Percentiles rank a stretch among this genome's conserved stretches.
phyloP scores from a whole-genome alignment of 1,284 basidiomycete species.

The Cryptococcus sp. region DNA sequence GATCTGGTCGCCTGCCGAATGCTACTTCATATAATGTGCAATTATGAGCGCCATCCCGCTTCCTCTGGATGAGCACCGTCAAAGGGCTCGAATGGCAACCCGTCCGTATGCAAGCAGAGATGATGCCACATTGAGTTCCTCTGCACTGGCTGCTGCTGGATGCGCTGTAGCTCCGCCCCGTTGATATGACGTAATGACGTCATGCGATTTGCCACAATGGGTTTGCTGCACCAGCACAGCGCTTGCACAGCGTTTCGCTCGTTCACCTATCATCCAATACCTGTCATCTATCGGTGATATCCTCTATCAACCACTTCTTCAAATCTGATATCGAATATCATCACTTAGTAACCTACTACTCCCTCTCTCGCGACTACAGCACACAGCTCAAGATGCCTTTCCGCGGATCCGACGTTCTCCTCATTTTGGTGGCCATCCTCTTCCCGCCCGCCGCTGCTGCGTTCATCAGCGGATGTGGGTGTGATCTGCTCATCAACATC shows the following conservation, averaged over 20 bases:
- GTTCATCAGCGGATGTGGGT: constrained; percentile 74
- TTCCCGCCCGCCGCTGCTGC: constrained; percentile 62
- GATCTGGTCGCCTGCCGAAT: not conserved
- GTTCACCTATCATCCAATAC: not conserved
- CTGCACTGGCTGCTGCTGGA: no score
- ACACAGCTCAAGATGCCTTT: constrained; percentile 37
- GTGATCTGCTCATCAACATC: constrained; percentile 79
- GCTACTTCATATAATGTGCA: no score
- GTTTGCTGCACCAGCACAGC: no score
- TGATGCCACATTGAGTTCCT: no score
- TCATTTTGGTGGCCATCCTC: constrained; percentile 62
- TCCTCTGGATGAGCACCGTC: no score
- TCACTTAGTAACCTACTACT: not conserved
- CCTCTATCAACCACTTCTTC: not conserved
- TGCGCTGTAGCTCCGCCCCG: no score
- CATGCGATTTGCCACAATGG: no score
- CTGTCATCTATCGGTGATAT: not conserved
- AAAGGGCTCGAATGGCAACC: no score
- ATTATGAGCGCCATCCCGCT: no score
- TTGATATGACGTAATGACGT: no score
- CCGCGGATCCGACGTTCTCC: constrained; percentile 49
- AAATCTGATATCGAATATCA: not conserved
- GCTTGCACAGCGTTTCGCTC: no score
- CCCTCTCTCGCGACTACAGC: not conserved
- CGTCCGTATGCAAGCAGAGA: no score